These are phyloP conservation scores for Geotrichum citri-aurantii DNA, from an alignment of 1,139 yeast genomes.

Conservation along the genomic window DNA sequence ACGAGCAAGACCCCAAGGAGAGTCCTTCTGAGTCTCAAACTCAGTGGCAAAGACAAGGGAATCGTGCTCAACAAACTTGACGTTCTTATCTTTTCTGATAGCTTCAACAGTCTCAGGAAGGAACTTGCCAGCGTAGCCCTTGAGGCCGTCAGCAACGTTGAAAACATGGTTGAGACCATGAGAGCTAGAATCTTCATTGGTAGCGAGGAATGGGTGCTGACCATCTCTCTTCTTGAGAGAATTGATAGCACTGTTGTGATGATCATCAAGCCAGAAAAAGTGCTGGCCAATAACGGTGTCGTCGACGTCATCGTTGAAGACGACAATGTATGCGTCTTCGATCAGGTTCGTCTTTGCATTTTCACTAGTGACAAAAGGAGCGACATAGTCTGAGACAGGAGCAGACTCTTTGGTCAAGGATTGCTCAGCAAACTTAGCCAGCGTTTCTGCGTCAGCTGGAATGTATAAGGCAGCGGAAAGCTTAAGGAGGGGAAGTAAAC, in stretches of 20 bases:
- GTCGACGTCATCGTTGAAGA: conserved; percentile 19
- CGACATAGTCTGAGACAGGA: conserved; percentile 3
- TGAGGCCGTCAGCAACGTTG: conserved; percentile 45
- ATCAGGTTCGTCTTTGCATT: conserved; percentile 14
- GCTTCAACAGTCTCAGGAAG: conserved; percentile 63
- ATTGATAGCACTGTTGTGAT: conserved; percentile 8
- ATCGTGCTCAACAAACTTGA: conserved; percentile 74
- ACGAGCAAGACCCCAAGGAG: conserved; percentile 97
- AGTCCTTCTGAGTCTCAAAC: conserved; percentile 66
- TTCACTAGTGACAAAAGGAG: conserved; percentile 19
- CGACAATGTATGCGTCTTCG: conserved; percentile 19
- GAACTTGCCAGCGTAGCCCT: conserved; percentile 56
- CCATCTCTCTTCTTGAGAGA: conserved; percentile 16
- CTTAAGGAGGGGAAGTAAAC: conserved; percentile 50
- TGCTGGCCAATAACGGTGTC: conserved; percentile 13
- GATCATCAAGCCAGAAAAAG: conserved; percentile 18
- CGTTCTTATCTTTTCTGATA: conserved; percentile 35
- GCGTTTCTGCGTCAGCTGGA: conserved; percentile 37
- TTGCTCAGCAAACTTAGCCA: conserved; percentile 4
- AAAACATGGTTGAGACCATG: conserved; percentile 63
- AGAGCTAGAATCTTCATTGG: conserved; percentile 29
- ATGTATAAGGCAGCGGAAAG: conserved; percentile 59
- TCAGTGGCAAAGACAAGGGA: conserved; percentile 65
- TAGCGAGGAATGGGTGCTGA: conserved; percentile 41
- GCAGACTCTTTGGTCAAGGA: background rate